These are phyloP conservation scores for Penicillium longicatenatum DNA, from an alignment of 495 filamentous ascomycete genomes.

Conservation along the genomic window DNA sequence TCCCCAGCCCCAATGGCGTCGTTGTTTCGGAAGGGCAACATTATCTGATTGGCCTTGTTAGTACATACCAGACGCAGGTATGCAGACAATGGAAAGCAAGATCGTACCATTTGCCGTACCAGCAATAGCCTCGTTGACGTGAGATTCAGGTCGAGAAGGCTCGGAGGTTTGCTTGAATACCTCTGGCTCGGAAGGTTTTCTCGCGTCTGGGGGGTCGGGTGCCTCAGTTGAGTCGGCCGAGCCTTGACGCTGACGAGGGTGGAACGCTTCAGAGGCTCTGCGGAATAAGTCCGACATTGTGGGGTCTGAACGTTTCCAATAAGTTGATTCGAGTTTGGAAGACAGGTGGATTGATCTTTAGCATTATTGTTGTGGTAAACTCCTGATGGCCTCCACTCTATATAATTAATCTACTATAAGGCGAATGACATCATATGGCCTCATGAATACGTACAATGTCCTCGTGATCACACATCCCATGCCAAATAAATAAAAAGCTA, in stretches of 20 bases:
- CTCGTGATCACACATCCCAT: not conserved
- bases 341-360: too few relatives aligned
- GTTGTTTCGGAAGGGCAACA: not conserved
- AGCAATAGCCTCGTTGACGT: not conserved
- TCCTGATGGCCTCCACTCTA: too few relatives aligned
- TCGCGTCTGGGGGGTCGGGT: not conserved
- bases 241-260: slow-evolving; percentile 12
- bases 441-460: not conserved
- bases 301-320: not conserved
- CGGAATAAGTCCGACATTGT: slow-evolving; percentile 12
- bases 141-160: not conserved
- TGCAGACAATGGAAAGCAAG: not conserved
- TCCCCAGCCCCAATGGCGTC: not conserved
- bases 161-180: not conserved
- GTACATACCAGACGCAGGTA: not conserved
- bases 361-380: too few relatives aligned
- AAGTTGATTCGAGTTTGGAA: not conserved
- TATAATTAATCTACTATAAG: not conserved
- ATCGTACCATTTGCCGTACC: not conserved
- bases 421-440: not conserved
- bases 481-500: not conserved
- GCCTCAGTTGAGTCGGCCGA: slow-evolving; percentile 13
- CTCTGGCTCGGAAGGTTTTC: not conserved
- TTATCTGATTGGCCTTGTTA: not conserved
- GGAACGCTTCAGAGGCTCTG: slow-evolving; percentile 16